A percentile compares a stretch with the other conserved stretches of the same genome.
Evolutionary conservation across 768 basidiomycete genomes (phyloP).

Genomic region (Lactarius pseudohatsudake): DNA sequence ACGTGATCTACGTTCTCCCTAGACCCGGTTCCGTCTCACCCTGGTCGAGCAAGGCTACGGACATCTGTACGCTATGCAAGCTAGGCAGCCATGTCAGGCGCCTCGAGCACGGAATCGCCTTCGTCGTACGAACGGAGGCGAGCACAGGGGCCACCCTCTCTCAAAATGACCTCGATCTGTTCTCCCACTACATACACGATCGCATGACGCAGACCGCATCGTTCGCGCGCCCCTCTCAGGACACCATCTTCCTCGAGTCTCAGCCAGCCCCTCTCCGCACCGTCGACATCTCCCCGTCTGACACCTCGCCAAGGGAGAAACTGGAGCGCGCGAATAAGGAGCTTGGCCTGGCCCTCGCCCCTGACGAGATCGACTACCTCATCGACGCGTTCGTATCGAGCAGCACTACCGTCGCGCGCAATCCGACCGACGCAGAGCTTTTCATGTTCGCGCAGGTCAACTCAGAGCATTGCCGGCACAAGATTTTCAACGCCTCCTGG

Average conservation of each 20-base stretch:
- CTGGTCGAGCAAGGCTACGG: constrained; percentile 99
- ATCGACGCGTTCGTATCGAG: constrained; percentile 85
- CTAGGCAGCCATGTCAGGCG: constrained; percentile 71
- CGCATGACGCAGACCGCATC: constrained; percentile 92
- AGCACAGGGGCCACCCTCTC: constrained; percentile 38
- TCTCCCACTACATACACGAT: constrained; percentile 81
- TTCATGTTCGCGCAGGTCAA: constrained; percentile 99
- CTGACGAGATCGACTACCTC: constrained; percentile 88
- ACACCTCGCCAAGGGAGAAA: constrained; percentile 52
- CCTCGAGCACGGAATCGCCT: constrained; percentile 81
- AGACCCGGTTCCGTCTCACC: constrained; percentile 92
- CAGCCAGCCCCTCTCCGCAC: constrained; percentile 66
- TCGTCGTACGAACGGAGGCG: constrained; percentile 54
- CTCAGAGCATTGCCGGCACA: constrained; percentile 99
- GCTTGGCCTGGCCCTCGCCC: constrained; percentile 86
- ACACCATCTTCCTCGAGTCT: constrained; percentile 57
- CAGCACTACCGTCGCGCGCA: constrained; percentile 61
- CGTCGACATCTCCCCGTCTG: constrained; percentile 54
- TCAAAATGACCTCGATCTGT: constrained; percentile 47
- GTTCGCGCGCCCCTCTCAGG: constrained; percentile 55
- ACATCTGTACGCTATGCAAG: constrained; percentile 87
- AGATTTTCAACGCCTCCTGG: constrained; percentile 99
- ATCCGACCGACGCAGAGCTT: constrained; percentile 95
- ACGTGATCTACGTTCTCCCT: constrained; percentile 73
- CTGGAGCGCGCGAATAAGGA: constrained; percentile 76